These are phyloP conservation scores for Diphasiastrum complanatum DNA, from an alignment of 83 land plant genomes.

Conservation along the genomic window DNA sequence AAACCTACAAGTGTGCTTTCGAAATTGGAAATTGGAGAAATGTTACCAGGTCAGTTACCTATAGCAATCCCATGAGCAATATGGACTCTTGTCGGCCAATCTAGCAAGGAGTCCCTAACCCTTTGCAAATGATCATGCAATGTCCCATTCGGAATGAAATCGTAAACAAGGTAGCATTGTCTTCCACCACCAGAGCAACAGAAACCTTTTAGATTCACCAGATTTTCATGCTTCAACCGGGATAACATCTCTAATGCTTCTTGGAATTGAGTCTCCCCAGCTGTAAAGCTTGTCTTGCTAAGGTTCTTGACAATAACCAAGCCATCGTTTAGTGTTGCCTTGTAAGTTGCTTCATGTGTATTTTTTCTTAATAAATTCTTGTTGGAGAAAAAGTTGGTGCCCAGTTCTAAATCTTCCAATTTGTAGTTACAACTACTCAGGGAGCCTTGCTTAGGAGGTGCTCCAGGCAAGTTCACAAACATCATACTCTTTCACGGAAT, in stretches of 20 bases:
- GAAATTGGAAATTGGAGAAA: not conserved
- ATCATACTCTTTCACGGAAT: conserved; percentile 8
- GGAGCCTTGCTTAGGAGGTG: not conserved
- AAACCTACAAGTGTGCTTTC: not conserved
- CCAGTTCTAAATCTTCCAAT: conserved; percentile 72
- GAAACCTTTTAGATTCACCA: conserved; percentile 69
- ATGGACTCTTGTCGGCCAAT: conserved; percentile 65
- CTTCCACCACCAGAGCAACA: conserved; percentile 73
- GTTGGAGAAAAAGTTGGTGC: conserved; percentile 84
- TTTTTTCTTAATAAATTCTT: conserved; percentile 64
- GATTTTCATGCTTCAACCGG: conserved; percentile 56
- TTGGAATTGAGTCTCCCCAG: conserved; percentile 51
- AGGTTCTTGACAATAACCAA: conserved; percentile 61
- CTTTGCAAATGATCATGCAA: conserved; percentile 54
- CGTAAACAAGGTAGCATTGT: conserved; percentile 85
- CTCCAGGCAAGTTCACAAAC: conserved; percentile 15
- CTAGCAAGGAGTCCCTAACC: conserved; percentile 38
- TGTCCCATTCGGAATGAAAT: conserved; percentile 67
- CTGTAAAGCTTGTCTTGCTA: conserved; percentile 53
- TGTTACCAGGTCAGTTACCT: conserved; percentile 40
- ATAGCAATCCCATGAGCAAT: conserved; percentile 69
- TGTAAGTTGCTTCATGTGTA: conserved; percentile 50
- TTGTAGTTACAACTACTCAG: conserved; percentile 24
- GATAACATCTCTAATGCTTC: conserved; percentile 52
- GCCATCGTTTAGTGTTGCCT: conserved; percentile 76